phyloP scores from a whole-genome alignment of 1,139 yeast genomes.

The Yamadazyma kanchanaburiensis region DNA sequence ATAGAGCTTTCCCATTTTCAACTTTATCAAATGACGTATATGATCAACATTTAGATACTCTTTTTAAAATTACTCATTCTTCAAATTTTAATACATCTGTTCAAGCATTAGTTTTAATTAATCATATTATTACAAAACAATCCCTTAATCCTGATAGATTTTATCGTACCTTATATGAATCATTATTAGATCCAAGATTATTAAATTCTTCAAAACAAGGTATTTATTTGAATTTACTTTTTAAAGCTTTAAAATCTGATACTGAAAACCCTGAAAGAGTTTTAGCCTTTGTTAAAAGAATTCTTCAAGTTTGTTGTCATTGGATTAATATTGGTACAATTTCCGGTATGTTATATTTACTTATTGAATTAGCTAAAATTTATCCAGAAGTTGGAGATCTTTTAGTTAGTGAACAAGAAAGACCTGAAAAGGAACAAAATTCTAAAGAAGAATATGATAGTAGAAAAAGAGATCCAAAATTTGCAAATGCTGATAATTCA shows the following conservation, averaged over 20 bases:
- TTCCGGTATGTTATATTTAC: constrained; percentile 81
- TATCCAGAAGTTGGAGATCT: constrained; percentile 41
- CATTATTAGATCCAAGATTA: constrained; percentile 81
- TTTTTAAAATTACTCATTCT: constrained; percentile 89
- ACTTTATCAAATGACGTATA: constrained; percentile 70
- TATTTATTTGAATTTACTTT: constrained; percentile 79
- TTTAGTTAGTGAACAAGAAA: constrained; percentile 21
- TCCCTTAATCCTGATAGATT: constrained; percentile 66
- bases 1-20: constrained; percentile 94
- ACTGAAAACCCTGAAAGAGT: constrained; percentile 56
- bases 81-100: constrained; percentile 92
- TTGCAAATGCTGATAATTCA: constrained; percentile 75
- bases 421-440: constrained; percentile 32
- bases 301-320: constrained; percentile 76
- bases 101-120: constrained; percentile 83
- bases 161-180: constrained; percentile 86
- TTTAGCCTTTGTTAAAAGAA: constrained; percentile 87
- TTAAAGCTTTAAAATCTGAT: constrained; percentile 79
- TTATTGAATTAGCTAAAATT: constrained; percentile 56
- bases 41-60: constrained; percentile 74
- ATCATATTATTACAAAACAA: constrained; percentile 66
- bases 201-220: constrained; percentile 85
- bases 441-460: constrained; percentile 60
- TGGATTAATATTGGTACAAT: constrained; percentile 90
- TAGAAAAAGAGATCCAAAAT: constrained; percentile 86